Conservation (phyloP, 805 yeast genomes). For the Candida awuae region DNA sequence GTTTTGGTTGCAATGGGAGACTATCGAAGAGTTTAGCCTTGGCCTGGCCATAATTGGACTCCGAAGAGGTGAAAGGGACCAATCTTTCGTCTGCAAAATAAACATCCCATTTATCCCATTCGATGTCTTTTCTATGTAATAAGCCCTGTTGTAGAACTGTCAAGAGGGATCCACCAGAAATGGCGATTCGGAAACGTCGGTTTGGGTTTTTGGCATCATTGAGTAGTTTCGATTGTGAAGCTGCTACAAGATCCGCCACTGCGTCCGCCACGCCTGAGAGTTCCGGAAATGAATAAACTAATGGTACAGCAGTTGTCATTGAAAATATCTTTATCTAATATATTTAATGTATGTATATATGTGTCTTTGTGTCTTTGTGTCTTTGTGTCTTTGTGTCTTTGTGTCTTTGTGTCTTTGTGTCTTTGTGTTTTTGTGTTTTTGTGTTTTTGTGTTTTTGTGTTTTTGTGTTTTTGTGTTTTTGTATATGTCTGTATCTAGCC, state of each 20-base stretch:
- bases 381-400: no score
- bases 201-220: no score
- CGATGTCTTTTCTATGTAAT: slow-evolving; percentile 56
- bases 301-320: slow-evolving; percentile 95
- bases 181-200: slow-evolving; percentile 82
- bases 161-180: slow-evolving; percentile 88
- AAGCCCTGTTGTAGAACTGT: slow-evolving; percentile 83
- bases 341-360: no score
- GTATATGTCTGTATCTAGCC: no score
- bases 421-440: no score
- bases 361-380: no score
- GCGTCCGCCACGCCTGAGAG: slow-evolving; percentile 90
- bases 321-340: no score
- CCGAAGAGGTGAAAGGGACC: slow-evolving; percentile 76
- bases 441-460: no score
- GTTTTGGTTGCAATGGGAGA: slow-evolving; percentile 56
- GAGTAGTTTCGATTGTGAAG: slow-evolving; percentile 52
- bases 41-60: slow-evolving; percentile 86
- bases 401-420: no score
- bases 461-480: no score
- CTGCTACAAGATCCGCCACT: slow-evolving; percentile 87
- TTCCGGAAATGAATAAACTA: slow-evolving; percentile 87
- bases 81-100: slow-evolving; percentile 95
- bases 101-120: slow-evolving; percentile 92
- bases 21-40: slow-evolving; percentile 73